Evolutionary conservation across 2,329 filamentous ascomycete genomes (phyloP), one percentile per base, ranked within the genome.

Genomic region (Aspergillus fijiensis): DNA sequence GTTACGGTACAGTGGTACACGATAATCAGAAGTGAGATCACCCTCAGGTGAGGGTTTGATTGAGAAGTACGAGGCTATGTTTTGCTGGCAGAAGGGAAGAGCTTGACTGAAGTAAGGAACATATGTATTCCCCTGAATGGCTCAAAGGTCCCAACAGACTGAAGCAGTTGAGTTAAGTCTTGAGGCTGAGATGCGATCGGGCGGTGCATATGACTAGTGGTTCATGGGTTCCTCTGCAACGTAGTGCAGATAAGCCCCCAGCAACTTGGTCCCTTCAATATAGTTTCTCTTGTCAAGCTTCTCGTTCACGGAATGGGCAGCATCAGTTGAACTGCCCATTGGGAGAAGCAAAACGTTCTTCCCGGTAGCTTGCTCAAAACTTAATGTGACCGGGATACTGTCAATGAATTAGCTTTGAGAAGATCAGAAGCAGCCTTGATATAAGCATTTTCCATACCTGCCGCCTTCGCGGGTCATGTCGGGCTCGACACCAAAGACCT

Each of bases 261-360:
- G 80, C 64, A 99, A 80, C 86, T 99, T 99, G 70, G 91, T 97
- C 52, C 95, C 95, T 82, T 99, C 92, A 72, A 99, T 96, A 77
- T 99, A 99, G 80, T 99, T 99, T 74, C 86, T 87, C 85, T 90
- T 92, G 78, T 99, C 95, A 60, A 99, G 83, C 85, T 96, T 97
- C 86, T 98, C 95, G 77, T 99, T 99, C 79, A 97, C 96, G 35
- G 92, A 96, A 80, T 99, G 95, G 7, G 95, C 95, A 48, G 91
- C 93, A 76, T 98, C 95, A 1, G 94, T 99, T 49, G 91, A 96
- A 82, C 91, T 96, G 50, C 95, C 95, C 95, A 99, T 98, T 33
- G 95, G 95, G 67, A 99, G 80, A 66, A 99, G 82, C 59, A 99
- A 81, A 48, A 98, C 94, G 73, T 98, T 99, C 88, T 99, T 99